Evolutionary conservation across 306 rosid species (phyloP), one percentile per base, ranked within the genome.

Genomic region (Canavalia ensiformis): DNA sequence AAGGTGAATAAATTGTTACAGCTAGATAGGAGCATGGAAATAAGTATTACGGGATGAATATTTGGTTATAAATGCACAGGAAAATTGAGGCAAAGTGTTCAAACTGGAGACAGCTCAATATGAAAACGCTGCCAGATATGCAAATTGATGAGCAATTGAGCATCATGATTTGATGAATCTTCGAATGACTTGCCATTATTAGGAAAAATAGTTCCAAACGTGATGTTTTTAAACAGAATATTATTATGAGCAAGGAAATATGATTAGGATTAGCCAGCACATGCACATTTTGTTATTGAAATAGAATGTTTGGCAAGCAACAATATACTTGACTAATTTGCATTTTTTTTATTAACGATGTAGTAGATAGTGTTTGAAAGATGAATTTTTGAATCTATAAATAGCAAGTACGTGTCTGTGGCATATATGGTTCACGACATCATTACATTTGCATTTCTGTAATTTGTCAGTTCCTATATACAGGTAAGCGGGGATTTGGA

Each of bases 401-500:
- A 18, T 63, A 64, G 39, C 2, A 2, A 39, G 9, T n/a, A 13
- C 29, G 46, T 35, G 68, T 9, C 8, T 34, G 0, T 18, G 45
- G 47, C 30, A 7, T 60, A 37, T 6, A 13, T 35, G 46, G 44
- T n/a, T 3, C 8, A 60, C 11, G 3, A n/a, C 64, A 67, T 46
- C n/a, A 68, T 56, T 29, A 59, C 37, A 1, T 82, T 52, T 45
- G 37, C 71, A 47, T 67, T 65, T 65, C 71, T 81, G 33, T 73
- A 54, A 37, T 59, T 39, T 67, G 47, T 34, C 58, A 37, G 18
- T 75, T 82, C 46, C 33, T 68, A 28, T 11, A 30, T 55, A 68
- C 30, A 62, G 77, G 58, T 68, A 58, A 33, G 62, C 59, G 4
- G 5, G 0, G 6, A 11, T 35, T 49, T 55, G 68, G 76, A 67